phyloP scores from a whole-genome alignment of 2,329 filamentous ascomycete genomes.

The Fusarium tupiense region DNA sequence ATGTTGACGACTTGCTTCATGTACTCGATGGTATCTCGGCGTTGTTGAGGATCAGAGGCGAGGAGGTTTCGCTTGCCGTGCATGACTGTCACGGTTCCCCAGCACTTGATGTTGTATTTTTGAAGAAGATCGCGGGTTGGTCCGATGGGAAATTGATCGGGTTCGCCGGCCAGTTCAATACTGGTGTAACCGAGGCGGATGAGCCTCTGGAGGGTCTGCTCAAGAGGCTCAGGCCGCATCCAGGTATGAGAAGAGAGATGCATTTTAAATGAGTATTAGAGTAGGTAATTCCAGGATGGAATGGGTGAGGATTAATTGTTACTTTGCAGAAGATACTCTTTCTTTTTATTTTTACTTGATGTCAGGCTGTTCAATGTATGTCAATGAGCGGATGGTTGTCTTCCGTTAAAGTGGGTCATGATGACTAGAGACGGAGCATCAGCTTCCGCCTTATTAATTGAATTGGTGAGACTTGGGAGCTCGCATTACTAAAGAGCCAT shows the following conservation, averaged over 20 bases:
- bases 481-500: background rate
- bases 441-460: slow-evolving; percentile 8
- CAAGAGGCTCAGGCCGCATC: slow-evolving; percentile 34
- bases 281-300: fast-evolving
- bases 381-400: background rate
- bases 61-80: slow-evolving; percentile 31
- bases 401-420: background rate
- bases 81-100: slow-evolving; percentile 34
- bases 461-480: background rate
- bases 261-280: background rate
- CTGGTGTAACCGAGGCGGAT: slow-evolving; percentile 24
- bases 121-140: slow-evolving; percentile 16
- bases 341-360: background rate
- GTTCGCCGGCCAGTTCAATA: slow-evolving; percentile 29
- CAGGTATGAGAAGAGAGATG: slow-evolving; percentile 35
- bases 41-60: slow-evolving; percentile 18
- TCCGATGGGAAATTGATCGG: background rate
- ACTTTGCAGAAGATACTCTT: fast-evolving
- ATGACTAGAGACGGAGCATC: background rate
- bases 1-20: slow-evolving; percentile 30
- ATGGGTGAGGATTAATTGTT: fast-evolving
- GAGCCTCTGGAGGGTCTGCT: slow-evolving; percentile 26
- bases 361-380: background rate
- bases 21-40: slow-evolving; percentile 23
- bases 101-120: slow-evolving; percentile 28